Evolutionary conservation across 2,329 filamentous ascomycete genomes (phyloP), one percentile per base, ranked within the genome.

Genomic region (Trichophaea hybrida): DNA sequence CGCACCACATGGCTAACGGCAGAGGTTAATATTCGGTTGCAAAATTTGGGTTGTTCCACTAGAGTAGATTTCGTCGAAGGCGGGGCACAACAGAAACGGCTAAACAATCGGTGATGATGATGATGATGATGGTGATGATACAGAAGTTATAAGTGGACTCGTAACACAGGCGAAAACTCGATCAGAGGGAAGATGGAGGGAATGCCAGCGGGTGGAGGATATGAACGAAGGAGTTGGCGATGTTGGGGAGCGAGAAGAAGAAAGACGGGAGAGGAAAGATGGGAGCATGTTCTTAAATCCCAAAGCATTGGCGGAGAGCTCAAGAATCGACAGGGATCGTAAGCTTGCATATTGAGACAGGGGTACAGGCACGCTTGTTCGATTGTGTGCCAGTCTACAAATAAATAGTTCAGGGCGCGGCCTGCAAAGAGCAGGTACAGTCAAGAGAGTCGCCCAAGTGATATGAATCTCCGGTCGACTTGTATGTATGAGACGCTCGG

Each of bases 1-100:
- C 68, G 44, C 64, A 69, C 68, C 68, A 69, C 68, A 69, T 69
- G 49, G 60, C 61, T 61, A 60, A 58, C 35, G 35, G 40, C 34
- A 55, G 51, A 15, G 32, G 59, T 51, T 43, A 35, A 54, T 54
- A 38, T 34, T 38, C 32, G 51, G 32, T 53, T 55, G 52, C 31
- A 57, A 58, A 43, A 59, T 35, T 51, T 63, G 54, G 38, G 61
- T 43, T 43, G n/a, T 50, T 33, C 40, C 40, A 17, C 10, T 6
- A 46, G 48, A 50, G 13, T 50, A 32, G n/a, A 5, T 24, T 50
- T 50, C n/a, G 15, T 12, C n/a, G 31, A 50, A 24, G n/a, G n/a
- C 48, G 48, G 5, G 48, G 48, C 48, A 17, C 48, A 8, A 32
- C 48, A 32, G n/a, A 17, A 32, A 50, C n/a, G 48, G 13, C 64